These are phyloP conservation scores for Cystobasidium sp. DNA, from an alignment of 1,284 basidiomycete genomes.

Conservation along the genomic window DNA sequence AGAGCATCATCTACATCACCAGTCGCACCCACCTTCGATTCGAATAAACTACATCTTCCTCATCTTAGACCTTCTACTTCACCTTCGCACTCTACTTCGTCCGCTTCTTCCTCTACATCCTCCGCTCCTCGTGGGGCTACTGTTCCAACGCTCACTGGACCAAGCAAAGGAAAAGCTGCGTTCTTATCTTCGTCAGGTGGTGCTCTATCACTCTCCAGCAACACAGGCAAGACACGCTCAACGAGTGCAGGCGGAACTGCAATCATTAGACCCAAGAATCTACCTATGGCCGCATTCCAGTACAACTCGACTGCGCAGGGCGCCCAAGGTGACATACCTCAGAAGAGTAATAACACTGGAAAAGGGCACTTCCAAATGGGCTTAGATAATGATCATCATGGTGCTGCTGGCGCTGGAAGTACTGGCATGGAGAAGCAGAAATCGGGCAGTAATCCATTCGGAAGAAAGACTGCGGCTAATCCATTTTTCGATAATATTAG, in stretches of 20 bases:
- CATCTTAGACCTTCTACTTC: slow-evolving; percentile 41
- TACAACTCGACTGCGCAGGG: slow-evolving; percentile 61
- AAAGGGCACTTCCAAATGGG: slow-evolving; percentile 13
- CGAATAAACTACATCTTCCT: slow-evolving; percentile 19
- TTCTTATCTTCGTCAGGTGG: background rate
- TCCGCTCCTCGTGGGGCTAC: too few species aligned
- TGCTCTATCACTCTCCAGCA: background rate
- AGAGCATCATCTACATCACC: slow-evolving; percentile 8
- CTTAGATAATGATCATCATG: slow-evolving; percentile 9
- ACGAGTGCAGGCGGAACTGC: slow-evolving; percentile 45
- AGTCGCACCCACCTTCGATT: slow-evolving; percentile 14
- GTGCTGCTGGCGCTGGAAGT: background rate
- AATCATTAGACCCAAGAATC: slow-evolving; percentile 64
- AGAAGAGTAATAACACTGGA: background rate
- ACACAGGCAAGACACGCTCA: background rate
- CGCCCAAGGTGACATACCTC: background rate
- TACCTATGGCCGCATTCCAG: slow-evolving; percentile 70
- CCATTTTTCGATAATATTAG: slow-evolving; percentile 82
- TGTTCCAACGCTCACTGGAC: too few species aligned
- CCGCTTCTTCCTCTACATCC: slow-evolving; percentile 1
- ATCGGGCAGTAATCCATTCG: slow-evolving; percentile 1
- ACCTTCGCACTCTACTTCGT: slow-evolving; percentile 26
- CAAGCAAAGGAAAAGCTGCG: too few species aligned
- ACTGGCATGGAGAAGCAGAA: slow-evolving; percentile 1
- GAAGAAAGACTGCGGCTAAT: slow-evolving; percentile 52